Evolutionary conservation across 257 asterid species (phyloP).

Genomic region (Gentiana straminea): DNA sequence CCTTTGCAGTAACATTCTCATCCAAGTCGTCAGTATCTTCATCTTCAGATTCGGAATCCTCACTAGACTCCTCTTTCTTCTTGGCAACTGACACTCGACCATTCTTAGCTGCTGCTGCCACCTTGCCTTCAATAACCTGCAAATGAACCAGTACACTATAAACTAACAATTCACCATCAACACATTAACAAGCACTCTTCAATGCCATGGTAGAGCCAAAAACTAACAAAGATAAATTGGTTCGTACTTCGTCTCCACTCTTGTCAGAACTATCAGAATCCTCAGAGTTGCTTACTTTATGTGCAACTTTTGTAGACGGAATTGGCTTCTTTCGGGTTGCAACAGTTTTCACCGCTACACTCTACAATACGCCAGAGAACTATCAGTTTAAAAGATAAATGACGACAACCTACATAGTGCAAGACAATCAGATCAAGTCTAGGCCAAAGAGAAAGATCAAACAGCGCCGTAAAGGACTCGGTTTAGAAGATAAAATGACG

Average conservation of each 20-base stretch:
- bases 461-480: too few species aligned
- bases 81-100: not conserved
- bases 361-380: slow-evolving; percentile 6
- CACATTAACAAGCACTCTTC: too few species aligned
- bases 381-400: not conserved
- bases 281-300: slow-evolving; percentile 16
- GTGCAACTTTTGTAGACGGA: slow-evolving; percentile 7
- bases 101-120: slow-evolving; percentile 12
- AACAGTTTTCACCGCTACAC: slow-evolving; percentile 6
- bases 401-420: not conserved
- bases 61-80: slow-evolving; percentile 14
- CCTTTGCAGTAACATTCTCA: slow-evolving; percentile 6
- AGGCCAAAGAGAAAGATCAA: not conserved
- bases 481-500: not conserved
- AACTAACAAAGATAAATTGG: not conserved
- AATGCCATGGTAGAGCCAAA: too few species aligned
- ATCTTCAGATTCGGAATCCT: slow-evolving; percentile 4
- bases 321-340: slow-evolving; percentile 10
- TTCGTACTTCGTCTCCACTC: slow-evolving; percentile 10
- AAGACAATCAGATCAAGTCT: not conserved
- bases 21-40: slow-evolving; percentile 15
- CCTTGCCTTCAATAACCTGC: slow-evolving; percentile 12
- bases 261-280: slow-evolving; percentile 15
- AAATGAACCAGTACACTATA: not conserved
- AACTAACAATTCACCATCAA: too few species aligned